A percentile compares a stretch with the other conserved stretches of the same genome.
Conservation (phyloP, 306 rosid species). For the Corylus heterophylla region DNA sequence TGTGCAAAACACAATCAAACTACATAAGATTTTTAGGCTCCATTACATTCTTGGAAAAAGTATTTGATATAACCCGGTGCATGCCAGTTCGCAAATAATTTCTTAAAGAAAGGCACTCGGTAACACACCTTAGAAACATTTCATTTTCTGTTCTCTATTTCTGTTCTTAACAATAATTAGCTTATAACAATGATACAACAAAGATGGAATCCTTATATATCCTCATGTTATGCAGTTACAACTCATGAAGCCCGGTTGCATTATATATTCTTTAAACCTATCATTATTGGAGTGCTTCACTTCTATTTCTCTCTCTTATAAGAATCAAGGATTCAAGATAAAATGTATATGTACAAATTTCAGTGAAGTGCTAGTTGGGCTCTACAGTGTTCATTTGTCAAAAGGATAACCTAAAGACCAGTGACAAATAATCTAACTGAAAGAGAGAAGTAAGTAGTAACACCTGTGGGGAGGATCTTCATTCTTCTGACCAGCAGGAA, state of each 20-base stretch:
- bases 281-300: background rate
- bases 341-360: background rate
- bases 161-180: no score
- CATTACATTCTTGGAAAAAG: no score
- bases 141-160: no score
- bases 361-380: background rate
- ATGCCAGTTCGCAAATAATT: no score
- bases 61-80: no score
- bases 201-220: background rate
- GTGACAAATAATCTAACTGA: constrained; percentile 16
- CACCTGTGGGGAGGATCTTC: background rate
- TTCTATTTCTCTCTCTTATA: background rate
- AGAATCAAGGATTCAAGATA: background rate
- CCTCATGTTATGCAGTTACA: background rate
- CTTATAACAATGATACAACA: no score
- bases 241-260: background rate
- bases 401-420: constrained; percentile 23
- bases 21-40: no score
- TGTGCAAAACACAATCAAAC: no score
- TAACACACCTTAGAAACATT: no score
- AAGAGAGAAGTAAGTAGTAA: background rate
- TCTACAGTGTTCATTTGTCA: constrained; percentile 3
- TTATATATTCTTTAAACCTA: background rate
- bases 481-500: background rate
- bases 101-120: no score